Conservation (phyloP, 352 stramenopile genomes). For the Phytophthora agathidicida region DNA sequence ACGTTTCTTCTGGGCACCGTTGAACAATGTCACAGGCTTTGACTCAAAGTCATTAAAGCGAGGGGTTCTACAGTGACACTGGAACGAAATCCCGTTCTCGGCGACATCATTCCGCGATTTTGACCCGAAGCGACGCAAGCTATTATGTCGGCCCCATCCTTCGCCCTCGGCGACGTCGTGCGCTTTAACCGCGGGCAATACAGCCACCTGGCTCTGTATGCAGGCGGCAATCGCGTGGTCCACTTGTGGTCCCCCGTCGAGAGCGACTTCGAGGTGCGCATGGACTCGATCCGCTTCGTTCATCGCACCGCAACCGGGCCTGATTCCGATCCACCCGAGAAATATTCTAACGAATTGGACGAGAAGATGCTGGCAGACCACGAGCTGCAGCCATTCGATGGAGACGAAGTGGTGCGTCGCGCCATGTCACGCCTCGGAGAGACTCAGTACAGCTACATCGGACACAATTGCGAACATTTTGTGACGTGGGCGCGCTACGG, state of each 20-base stretch:
- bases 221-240: slow-evolving; percentile 51
- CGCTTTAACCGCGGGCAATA: slow-evolving; percentile 69
- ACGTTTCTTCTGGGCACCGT: too few relatives aligned
- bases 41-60: slow-evolving; percentile 1
- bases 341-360: slow-evolving; percentile 55
- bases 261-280: slow-evolving; percentile 58
- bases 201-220: slow-evolving; percentile 67
- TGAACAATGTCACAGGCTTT: too few relatives aligned
- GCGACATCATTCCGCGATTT: slow-evolving; percentile 5
- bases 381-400: slow-evolving; percentile 42
- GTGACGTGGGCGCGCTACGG: slow-evolving; percentile 77
- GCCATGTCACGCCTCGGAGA: slow-evolving; percentile 59
- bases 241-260: slow-evolving; percentile 65
- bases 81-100: not conserved
- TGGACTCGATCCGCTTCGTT: slow-evolving; percentile 64
- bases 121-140: slow-evolving; percentile 6
- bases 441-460: slow-evolving; percentile 55
- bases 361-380: slow-evolving; percentile 53
- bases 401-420: slow-evolving; percentile 49
- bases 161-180: slow-evolving; percentile 56
- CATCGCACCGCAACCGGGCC: slow-evolving; percentile 4
- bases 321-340: slow-evolving; percentile 31
- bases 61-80: slow-evolving; percentile 5
- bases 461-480: slow-evolving; percentile 82
- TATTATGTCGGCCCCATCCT: slow-evolving; percentile 22